Percentiles rank a stretch among this genome's conserved stretches.
Conservation (phyloP, 2,329 filamentous ascomycete genomes). For the Fusarium gaditjirri region DNA sequence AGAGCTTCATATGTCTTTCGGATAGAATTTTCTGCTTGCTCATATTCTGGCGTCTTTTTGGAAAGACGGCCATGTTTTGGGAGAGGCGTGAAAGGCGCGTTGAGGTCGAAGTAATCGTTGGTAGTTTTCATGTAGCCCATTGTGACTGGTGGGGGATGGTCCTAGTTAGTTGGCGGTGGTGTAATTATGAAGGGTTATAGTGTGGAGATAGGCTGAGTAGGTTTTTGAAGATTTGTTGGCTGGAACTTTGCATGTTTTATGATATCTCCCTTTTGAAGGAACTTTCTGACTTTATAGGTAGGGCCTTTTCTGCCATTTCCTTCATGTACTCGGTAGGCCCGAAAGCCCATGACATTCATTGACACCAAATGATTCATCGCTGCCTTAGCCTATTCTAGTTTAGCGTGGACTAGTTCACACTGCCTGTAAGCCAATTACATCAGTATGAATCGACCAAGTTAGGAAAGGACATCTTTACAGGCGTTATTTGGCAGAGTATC, state of each 20-base stretch:
- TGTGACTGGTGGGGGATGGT: neutral
- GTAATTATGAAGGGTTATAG: neutral
- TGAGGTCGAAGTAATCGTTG: constrained; percentile 21
- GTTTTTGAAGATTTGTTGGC: neutral
- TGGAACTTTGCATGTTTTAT: neutral
- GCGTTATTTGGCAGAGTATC: neutral
- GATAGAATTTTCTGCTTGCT: neutral
- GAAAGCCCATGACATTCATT: too few relatives aligned
- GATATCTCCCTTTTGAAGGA: too few relatives aligned
- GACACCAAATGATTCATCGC: constrained; percentile 16
- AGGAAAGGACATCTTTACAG: neutral
- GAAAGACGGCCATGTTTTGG: constrained; percentile 39
- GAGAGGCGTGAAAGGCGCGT: constrained; percentile 15
- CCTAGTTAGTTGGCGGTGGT: neutral
- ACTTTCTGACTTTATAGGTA: neutral
- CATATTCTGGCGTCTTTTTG: constrained; percentile 10
- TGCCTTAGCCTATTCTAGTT: neutral
- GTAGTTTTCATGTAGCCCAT: constrained; percentile 24
- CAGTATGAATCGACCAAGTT: neutral
- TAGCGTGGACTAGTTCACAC: neutral
- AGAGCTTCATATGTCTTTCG: neutral
- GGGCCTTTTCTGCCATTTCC: neutral
- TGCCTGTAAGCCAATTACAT: neutral
- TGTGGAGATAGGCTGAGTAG: neutral
- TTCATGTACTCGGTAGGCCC: neutral